Percentiles rank a stretch among this genome's conserved stretches.
These are phyloP conservation scores for Conoideocrella luteorostrata DNA, from an alignment of 2,329 filamentous ascomycete species.

Conservation along the genomic window DNA sequence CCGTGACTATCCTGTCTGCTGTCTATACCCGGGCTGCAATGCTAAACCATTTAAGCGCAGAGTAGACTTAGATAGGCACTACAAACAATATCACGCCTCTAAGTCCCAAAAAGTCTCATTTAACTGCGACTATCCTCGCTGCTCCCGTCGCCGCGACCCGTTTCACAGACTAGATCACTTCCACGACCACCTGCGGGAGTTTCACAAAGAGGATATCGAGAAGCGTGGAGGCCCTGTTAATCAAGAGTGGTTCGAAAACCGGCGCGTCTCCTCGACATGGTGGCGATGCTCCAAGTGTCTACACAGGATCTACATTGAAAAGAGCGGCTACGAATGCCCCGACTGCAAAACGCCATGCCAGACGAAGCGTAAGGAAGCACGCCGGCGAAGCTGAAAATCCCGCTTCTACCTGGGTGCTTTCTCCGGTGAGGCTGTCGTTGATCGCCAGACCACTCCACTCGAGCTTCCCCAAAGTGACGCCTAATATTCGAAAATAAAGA, in stretches of 20 bases:
- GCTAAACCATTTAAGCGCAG: constrained; percentile 42
- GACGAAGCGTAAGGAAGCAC: constrained; percentile 31
- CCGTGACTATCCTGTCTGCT: constrained; percentile 30
- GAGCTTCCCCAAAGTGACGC: no score
- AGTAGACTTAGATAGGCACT: constrained; percentile 50
- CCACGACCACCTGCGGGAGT: constrained; percentile 50
- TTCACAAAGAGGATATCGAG: constrained; percentile 48
- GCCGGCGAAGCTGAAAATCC: constrained; percentile 18
- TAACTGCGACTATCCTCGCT: constrained; percentile 46
- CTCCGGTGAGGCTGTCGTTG: no score
- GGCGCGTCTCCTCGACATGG: constrained; percentile 36
- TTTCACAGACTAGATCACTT: constrained; percentile 52
- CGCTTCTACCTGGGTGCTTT: no score
- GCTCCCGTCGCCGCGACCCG: constrained; percentile 36
- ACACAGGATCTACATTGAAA: constrained; percentile 33
- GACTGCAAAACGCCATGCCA: constrained; percentile 42
- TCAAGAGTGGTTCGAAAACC: constrained; percentile 32
- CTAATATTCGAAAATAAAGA: constrained; percentile 54
- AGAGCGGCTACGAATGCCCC: constrained; percentile 38
- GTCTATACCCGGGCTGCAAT: constrained; percentile 34
- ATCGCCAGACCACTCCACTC: no score
- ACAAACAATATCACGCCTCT: constrained; percentile 40
- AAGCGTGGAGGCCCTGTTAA: constrained; percentile 35
- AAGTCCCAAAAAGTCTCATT: constrained; percentile 35
- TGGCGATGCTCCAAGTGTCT: constrained; percentile 52